Evolutionary conservation across 257 asterid species (phyloP), one percentile per base, ranked within the genome.

Genomic region (Ilex asprella): DNA sequence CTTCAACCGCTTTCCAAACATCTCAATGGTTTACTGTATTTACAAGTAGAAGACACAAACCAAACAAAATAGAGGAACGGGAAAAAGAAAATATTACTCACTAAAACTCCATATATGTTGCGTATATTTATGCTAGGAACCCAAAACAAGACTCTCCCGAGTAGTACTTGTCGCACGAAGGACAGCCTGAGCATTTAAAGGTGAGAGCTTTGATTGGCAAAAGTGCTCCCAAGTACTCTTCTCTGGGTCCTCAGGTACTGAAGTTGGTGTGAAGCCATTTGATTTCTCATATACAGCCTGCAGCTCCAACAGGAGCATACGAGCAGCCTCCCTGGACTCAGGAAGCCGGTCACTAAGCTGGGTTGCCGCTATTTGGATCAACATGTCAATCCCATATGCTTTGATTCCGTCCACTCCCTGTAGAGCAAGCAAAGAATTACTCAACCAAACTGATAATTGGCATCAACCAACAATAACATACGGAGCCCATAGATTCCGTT

Each of bases 301-400:
- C 70, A 91, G 72, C 80, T 91, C 94, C 78, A 91, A 58, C 79
- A 91, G 55, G 60, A 91, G 78, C 44, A 79, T 55, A 60, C 97
- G 95, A 39, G 97, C 97, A 11, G 97, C 93, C 71, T 91, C 96
- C 75, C 97, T 82, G 6, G 97, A 91, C 81, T 84, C 96, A 0
- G 97, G 97, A 70, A 91, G 96, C 78, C 79, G 83, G 74, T 84
- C 97, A 46, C 84, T 84, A 14, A 91, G 93, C 79, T 91, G 97
- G 51, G 96, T 79, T 62, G 79, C 90, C 56, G 93, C 97, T 78
- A 84, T 81, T 74, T 77, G 89, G 55, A 91, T 73, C 80, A 91
- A 77, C 58, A 84, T 87, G 75, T 87, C 97, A 43, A 87, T 76
- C 63, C 97, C 96, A 58, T 79, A 91, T 61, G 70, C 82, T 77